These are phyloP conservation scores for Penicillium hordei DNA, from an alignment of 2,329 filamentous ascomycete species.

Conservation along the genomic window DNA sequence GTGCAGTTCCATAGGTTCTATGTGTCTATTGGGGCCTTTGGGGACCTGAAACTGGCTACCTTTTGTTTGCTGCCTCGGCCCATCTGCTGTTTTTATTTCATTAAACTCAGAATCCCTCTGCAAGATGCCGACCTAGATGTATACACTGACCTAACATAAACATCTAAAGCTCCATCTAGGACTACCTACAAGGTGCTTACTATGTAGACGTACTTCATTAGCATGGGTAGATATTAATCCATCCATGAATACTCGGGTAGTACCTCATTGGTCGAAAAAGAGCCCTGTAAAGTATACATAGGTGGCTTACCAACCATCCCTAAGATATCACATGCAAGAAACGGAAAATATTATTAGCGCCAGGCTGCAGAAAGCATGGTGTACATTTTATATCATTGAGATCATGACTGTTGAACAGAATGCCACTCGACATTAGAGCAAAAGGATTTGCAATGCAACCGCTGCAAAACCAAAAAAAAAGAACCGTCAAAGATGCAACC, in stretches of 20 bases:
- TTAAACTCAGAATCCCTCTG: neutral
- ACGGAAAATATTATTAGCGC: slow-evolving; percentile 3
- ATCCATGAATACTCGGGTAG: neutral
- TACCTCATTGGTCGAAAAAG: neutral
- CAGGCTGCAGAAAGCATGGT: slow-evolving; percentile 16
- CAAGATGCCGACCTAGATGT: neutral
- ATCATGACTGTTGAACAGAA: slow-evolving; percentile 29
- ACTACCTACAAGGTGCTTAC: neutral
- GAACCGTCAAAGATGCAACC: slow-evolving; percentile 20
- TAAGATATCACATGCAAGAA: neutral
- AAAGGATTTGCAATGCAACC: slow-evolving; percentile 13
- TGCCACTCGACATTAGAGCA: slow-evolving; percentile 23
- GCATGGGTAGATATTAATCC: no score
- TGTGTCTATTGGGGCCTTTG: neutral
- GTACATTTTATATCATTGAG: slow-evolving; percentile 31
- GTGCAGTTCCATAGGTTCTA: neutral
- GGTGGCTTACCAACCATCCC: neutral
- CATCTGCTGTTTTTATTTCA: neutral
- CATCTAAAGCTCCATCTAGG: neutral
- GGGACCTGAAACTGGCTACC: neutral
- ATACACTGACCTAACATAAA: neutral
- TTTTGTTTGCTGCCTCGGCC: neutral
- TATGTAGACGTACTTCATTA: neutral
- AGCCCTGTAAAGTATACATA: no score
- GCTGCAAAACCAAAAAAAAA: slow-evolving; percentile 13